These are phyloP conservation scores for Auriscalpium orientale DNA, from an alignment of 768 basidiomycete genomes.

Conservation along the genomic window DNA sequence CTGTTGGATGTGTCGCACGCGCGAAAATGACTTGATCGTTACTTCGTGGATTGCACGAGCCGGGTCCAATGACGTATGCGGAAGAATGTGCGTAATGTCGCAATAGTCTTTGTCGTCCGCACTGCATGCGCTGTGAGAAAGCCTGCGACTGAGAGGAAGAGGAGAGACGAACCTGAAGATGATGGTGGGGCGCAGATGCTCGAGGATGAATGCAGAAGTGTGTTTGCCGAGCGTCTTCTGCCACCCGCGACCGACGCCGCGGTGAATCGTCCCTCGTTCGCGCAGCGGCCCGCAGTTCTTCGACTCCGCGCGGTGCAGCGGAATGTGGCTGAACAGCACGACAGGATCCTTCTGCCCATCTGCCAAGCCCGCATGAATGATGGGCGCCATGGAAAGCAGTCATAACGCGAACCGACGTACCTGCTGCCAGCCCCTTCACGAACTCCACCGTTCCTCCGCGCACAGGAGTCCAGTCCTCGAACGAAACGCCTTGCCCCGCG, in stretches of 20 bases:
- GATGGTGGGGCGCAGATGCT: constrained; percentile 52
- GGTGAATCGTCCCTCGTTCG: constrained; percentile 63
- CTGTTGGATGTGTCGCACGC: constrained; percentile 57
- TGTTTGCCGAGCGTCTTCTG: constrained; percentile 78
- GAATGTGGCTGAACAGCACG: constrained; percentile 81
- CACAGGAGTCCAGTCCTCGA: constrained; percentile 48
- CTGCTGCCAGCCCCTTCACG: constrained; percentile 37
- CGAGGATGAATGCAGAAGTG: constrained; percentile 66
- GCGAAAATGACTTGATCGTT: constrained; percentile 84
- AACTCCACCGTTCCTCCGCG: constrained; percentile 53
- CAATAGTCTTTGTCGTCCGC: constrained; percentile 94
- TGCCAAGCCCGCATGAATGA: not conserved
- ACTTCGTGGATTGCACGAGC: constrained; percentile 53
- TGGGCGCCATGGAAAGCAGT: not conserved
- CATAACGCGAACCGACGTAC: constrained; percentile 10
- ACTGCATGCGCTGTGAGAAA: constrained; percentile 29
- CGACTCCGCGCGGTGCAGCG: constrained; percentile 66
- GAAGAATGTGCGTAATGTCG: constrained; percentile 51
- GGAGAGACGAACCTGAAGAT: constrained; percentile 57
- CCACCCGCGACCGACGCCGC: constrained; percentile 75
- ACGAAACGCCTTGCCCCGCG: constrained; percentile 39
- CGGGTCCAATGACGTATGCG: constrained; percentile 14
- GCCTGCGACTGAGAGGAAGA: not conserved
- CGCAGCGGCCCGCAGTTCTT: constrained; percentile 72
- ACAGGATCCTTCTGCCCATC: constrained; percentile 31